Evolutionary conservation across 2,329 filamentous ascomycete species (phyloP), one percentile per base, ranked within the genome.

Genomic region (Fusarium sp.): DNA sequence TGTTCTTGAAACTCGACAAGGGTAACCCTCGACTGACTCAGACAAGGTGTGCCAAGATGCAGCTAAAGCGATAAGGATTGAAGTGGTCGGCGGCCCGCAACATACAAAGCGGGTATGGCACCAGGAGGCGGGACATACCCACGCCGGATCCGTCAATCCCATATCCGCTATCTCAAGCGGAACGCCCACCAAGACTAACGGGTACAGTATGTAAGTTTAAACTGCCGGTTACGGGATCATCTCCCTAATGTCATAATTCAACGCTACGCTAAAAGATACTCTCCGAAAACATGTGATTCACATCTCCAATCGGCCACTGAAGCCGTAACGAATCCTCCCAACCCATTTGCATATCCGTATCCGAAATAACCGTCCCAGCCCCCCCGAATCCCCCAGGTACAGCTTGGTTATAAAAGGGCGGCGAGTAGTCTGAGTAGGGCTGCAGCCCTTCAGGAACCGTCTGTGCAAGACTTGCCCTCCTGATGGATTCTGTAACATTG

Each of bases 221-320:
- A n/a, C n/a, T n/a, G n/a, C n/a, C 35, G 47, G 23, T n/a, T 42
- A 35, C 0, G 9, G 28, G 12, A 42, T 35, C 18, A n/a, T 13
- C 13, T 12, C 8, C 4, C 3, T 20, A 31, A 15, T 21, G 31
- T 29, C 11, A 5, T 26, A 37, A 41, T 23, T 52, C 15, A 39
- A 35, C 15, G 2, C 9, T 26, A 15, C 8, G n/a, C 53, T 68
- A 56, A 49, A 67, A 67, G 2, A 60, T 70, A 18, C 39, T 60
- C 39, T 68, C 65, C 4, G 65, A 60, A 41, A 68, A 68, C 65
- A 68, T 69, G 31, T 68, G 64, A 15, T 65, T 69, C 6, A 69
- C 65, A 23, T 68, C 65, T 2, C 65, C 65, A 12, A 68, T 53
- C 4, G 65, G 65, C 65, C 65, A 68, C 21, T 68, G 65, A 6